phyloP scores from a whole-genome alignment of 768 basidiomycete genomes.

The Leucocoprinus leucothites region DNA sequence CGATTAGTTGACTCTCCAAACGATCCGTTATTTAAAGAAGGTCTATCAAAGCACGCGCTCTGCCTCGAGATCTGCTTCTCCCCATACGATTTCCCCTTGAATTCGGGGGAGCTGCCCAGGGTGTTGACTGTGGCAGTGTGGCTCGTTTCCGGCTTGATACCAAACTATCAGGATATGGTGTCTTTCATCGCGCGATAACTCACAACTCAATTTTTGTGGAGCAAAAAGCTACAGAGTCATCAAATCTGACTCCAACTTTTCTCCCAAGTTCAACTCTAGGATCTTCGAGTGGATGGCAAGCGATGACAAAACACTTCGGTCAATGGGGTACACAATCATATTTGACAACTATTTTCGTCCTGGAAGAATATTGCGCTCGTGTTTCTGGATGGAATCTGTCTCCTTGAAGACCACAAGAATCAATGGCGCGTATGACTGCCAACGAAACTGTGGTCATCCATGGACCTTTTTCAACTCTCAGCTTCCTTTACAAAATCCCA shows the following conservation, averaged over 20 bases:
- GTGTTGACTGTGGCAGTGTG: constrained; percentile 15
- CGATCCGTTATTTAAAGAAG: constrained; percentile 16
- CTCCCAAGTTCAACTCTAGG: constrained; percentile 15
- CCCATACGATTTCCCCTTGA: constrained; percentile 10
- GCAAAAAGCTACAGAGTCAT: neutral
- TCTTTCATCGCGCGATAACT: constrained; percentile 6
- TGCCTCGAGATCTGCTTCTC: constrained; percentile 17
- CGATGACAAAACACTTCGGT: constrained; percentile 3
- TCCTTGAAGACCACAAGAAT: constrained; percentile 11
- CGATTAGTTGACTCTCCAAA: constrained; percentile 11
- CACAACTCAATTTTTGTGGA: constrained; percentile 15
- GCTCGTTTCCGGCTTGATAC: constrained; percentile 18
- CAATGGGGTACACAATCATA: constrained; percentile 13
- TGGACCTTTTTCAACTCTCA: constrained; percentile 5
- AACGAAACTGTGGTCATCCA: neutral
- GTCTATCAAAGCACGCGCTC: constrained; percentile 13
- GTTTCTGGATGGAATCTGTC: constrained; percentile 17
- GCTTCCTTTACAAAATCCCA: neutral
- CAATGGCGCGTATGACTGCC: neutral
- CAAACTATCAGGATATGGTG: neutral
- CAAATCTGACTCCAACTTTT: constrained; percentile 15
- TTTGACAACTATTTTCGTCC: constrained; percentile 11
- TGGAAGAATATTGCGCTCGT: constrained; percentile 16
- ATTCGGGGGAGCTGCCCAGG: neutral
- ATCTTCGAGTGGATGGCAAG: constrained; percentile 19